Evolutionary conservation across 768 basidiomycete genomes (phyloP).

Genomic region (Rhizopogon vinicolor): DNA sequence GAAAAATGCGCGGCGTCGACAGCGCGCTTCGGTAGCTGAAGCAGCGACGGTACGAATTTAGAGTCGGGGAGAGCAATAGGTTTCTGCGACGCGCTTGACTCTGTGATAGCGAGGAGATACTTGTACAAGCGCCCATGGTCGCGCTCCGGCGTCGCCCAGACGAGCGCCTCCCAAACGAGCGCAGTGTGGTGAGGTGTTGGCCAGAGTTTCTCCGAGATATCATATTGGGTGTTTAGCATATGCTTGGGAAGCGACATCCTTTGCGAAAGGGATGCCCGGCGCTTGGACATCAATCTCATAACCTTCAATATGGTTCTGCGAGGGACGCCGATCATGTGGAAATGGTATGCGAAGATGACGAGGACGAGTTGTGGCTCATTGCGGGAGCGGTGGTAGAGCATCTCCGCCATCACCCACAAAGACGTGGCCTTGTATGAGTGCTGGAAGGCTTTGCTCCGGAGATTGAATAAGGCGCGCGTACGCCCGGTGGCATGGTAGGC

Average conservation of each 20-base stretch:
- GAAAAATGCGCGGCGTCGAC: conserved; percentile 42
- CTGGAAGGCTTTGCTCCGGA: conserved; percentile 15
- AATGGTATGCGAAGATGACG: conserved; percentile 44
- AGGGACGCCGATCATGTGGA: conserved; percentile 52
- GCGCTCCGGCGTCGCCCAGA: conserved; percentile 12
- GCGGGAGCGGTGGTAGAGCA: conserved; percentile 22
- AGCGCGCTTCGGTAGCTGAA: conserved; percentile 22
- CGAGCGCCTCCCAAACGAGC: conserved; percentile 30
- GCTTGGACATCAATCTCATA: conserved; percentile 3
- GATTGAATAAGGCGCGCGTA: conserved; percentile 11
- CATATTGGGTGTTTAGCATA: background rate
- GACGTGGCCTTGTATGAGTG: conserved; percentile 20
- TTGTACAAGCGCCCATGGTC: conserved; percentile 38
- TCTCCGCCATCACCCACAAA: conserved; percentile 23
- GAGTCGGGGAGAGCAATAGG: background rate
- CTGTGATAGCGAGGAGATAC: conserved; percentile 30
- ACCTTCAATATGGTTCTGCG: conserved; percentile 16
- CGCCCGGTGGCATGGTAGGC: conserved; percentile 19
- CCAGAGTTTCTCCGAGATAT: conserved; percentile 22
- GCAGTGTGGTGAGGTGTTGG: conserved; percentile 28
- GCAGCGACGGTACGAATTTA: conserved; percentile 1
- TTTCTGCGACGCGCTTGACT: background rate
- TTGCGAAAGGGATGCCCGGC: background rate
- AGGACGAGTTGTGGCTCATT: conserved; percentile 20
- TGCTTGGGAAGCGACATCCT: background rate